phyloP scores from a whole-genome alignment of 2,329 filamentous ascomycete species.

The Rasamsonia emersonii region DNA sequence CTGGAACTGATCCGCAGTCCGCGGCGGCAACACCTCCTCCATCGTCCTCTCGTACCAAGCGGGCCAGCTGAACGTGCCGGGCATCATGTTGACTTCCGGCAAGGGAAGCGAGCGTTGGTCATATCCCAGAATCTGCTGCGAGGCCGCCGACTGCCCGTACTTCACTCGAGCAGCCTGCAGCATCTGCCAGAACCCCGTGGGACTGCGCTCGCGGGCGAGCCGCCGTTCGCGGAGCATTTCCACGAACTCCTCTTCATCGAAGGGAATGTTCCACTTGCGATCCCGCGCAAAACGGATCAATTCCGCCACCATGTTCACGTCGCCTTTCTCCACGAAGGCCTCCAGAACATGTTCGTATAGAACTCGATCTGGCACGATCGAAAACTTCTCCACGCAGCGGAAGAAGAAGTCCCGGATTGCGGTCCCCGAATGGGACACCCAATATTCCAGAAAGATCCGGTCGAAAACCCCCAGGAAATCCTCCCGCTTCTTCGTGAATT shows the following conservation, averaged over 20 bases:
- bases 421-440: slow-evolving; percentile 25
- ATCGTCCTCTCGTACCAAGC: slow-evolving; percentile 25
- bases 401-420: slow-evolving; percentile 29
- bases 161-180: slow-evolving; percentile 28
- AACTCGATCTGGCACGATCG: slow-evolving; percentile 28
- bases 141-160: slow-evolving; percentile 21
- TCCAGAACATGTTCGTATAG: slow-evolving; percentile 33
- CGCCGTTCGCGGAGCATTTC: slow-evolving; percentile 26
- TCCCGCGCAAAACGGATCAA: slow-evolving; percentile 22
- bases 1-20: slow-evolving; percentile 23
- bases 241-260: slow-evolving; percentile 22
- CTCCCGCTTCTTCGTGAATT: slow-evolving; percentile 18
- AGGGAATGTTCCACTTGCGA: slow-evolving; percentile 23
- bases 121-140: slow-evolving; percentile 28
- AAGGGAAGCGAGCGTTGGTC: slow-evolving; percentile 23
- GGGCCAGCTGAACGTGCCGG: slow-evolving; percentile 12
- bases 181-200: slow-evolving; percentile 33
- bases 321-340: slow-evolving; percentile 32
- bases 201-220: slow-evolving; percentile 24
- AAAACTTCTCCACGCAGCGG: slow-evolving; percentile 25
- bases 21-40: slow-evolving; percentile 18
- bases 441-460: slow-evolving; percentile 34
- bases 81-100: slow-evolving; percentile 17
- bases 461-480: slow-evolving; percentile 29
- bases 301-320: slow-evolving; percentile 21